Evolutionary conservation across 2,329 filamentous ascomycete species (phyloP).

Genomic region (Neofusicoccum cordaticola): DNA sequence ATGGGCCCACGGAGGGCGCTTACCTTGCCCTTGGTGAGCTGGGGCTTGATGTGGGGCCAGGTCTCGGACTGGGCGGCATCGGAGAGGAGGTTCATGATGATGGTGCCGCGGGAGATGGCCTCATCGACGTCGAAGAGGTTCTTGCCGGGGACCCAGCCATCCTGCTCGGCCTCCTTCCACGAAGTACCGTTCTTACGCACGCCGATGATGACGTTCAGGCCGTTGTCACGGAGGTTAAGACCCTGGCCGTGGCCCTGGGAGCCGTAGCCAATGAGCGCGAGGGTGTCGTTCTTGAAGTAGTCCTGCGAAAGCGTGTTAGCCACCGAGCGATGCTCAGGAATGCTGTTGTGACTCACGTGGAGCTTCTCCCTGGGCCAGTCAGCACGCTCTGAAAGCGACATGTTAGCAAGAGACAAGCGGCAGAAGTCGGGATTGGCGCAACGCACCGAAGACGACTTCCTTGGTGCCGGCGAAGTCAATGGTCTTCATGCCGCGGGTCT

Average conservation of each 20-base stretch:
- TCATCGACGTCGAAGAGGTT: slow-evolving; percentile 99
- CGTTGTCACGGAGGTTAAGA: slow-evolving; percentile 99
- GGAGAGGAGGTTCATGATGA: slow-evolving; percentile 98
- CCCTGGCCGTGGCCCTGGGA: slow-evolving; percentile 99
- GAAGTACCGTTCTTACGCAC: slow-evolving; percentile 97
- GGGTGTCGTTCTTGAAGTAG: slow-evolving; percentile 99
- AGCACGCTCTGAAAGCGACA: slow-evolving; percentile 69
- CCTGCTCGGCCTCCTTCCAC: slow-evolving; percentile 95
- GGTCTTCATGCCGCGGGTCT: slow-evolving; percentile 88
- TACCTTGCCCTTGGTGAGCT: slow-evolving; percentile 98
- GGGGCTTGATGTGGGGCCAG: slow-evolving; percentile 96
- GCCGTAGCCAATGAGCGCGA: slow-evolving; percentile 97
- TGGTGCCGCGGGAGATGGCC: slow-evolving; percentile 88
- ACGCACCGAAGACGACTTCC: slow-evolving; percentile 88
- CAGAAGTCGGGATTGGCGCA: slow-evolving; percentile 10
- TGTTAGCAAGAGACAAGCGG: slow-evolving; percentile 30
- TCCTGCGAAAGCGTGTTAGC: slow-evolving; percentile 58
- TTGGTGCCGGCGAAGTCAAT: slow-evolving; percentile 96
- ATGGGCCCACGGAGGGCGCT: slow-evolving; percentile 27
- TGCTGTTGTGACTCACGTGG: slow-evolving; percentile 61
- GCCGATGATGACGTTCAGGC: slow-evolving; percentile 97
- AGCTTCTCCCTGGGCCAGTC: slow-evolving; percentile 99
- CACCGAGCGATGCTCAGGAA: not conserved
- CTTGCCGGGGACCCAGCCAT: slow-evolving; percentile 97
- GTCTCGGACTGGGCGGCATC: slow-evolving; percentile 99